phyloP scores from a whole-genome alignment of 1,284 basidiomycete species.

The Austroboletus niveus region DNA sequence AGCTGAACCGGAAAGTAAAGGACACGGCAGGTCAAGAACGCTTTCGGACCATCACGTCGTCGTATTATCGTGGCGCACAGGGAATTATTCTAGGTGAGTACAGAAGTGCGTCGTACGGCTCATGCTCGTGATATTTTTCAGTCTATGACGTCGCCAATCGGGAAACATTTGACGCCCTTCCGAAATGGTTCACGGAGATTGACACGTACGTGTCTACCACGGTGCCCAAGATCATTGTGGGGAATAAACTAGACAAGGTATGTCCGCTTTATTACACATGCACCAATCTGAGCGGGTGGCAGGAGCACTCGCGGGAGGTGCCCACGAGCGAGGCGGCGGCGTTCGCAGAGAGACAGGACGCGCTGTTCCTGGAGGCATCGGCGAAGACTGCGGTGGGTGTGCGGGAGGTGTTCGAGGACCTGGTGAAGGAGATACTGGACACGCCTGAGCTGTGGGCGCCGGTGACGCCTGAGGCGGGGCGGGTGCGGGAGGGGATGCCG shows the following conservation, averaged over 20 bases:
- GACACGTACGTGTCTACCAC: conserved; percentile 88
- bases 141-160: conserved; percentile 94
- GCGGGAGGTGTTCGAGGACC: conserved; percentile 75
- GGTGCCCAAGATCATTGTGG: conserved; percentile 94
- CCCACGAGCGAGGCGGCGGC: conserved; percentile 73
- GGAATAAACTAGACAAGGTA: conserved; percentile 95
- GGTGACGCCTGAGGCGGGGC: conserved; percentile 20
- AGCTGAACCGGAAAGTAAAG: conserved; percentile 36
- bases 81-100: conserved; percentile 87
- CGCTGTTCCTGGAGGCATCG: conserved; percentile 84
- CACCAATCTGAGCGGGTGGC: not conserved
- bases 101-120: not conserved
- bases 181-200: conserved; percentile 92
- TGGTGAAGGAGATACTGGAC: conserved; percentile 71
- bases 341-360: conserved; percentile 81
- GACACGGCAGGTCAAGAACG: conserved; percentile 91
- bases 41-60: conserved; percentile 88
- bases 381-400: conserved; percentile 88
- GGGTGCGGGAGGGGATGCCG: conserved; percentile 33
- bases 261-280: conserved; percentile 9
- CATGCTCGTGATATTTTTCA: conserved; percentile 25
- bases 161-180: conserved; percentile 89
- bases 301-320: conserved; percentile 92
- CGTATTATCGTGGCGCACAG: conserved; percentile 92
- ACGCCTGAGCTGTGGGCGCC: conserved; percentile 68